Evolutionary conservation across 371 early-diverging fungal species (phyloP), one percentile per base, ranked within the genome.

Genomic region (Smittium culicis): DNA sequence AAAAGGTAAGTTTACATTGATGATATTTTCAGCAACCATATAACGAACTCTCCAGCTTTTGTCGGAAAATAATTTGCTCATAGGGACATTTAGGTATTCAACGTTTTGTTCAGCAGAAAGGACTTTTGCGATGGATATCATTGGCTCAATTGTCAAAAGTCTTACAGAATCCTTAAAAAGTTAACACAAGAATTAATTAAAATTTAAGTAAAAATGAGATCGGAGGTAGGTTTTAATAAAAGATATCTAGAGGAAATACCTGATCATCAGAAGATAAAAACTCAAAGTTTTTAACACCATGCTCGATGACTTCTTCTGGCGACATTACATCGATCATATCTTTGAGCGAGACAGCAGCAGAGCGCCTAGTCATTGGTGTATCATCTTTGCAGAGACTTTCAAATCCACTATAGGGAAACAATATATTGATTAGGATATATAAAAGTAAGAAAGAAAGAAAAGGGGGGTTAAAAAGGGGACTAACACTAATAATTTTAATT

Each of bases 41-140:
- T 96, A 98, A 60, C 96, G 83, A 35, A 98, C 96, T 71, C 98
- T 85, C 98, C 98, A 98, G 61, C 92, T 91, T 74, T 91, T 94
- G 79, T 98, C 98, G 28, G 82, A 78, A 61, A 88, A 88, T 78
- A 96, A 79, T 35, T 78, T 78, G 62, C 86, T 83, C 62, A 98
- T 83, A 54, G 83, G 79, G 67, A 83, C 82, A 58, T 91, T 75
- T 66, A 66, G 45, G n/a, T 66, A 33, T 54, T 66, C 60, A n/a
- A 56, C 11, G 24, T 56, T 59, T 75, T 92, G 89, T 31, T 89
- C 91, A 1, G 80, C 79, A 56, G 83, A 80, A 54, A 96, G 81
- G 24, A 82, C 70, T 70, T 90, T 86, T 59, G 93, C 91, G 71
- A 95, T 90, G n/a, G 93, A 86, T 67, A 94, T 86, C 56, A 96